These are phyloP conservation scores for Rhamnella rubrinervis DNA, from an alignment of 331 rosid species.

Conservation along the genomic window DNA sequence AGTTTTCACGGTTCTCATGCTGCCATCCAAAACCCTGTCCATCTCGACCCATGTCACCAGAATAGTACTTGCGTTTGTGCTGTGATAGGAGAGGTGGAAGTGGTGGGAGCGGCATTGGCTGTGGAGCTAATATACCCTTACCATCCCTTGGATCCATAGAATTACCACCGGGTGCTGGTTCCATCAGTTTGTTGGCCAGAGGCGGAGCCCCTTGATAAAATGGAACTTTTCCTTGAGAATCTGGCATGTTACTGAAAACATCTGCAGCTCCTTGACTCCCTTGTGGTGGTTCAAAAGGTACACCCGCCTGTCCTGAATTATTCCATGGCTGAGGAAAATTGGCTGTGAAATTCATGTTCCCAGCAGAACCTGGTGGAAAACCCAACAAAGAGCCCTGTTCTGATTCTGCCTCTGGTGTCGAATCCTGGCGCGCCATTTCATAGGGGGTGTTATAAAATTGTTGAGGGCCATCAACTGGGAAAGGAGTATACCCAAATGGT, in stretches of 20 bases:
- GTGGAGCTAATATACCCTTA: conserved; percentile 68
- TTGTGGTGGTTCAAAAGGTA: conserved; percentile 44
- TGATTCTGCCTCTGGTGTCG: conserved; percentile 54
- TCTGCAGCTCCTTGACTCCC: conserved; percentile 41
- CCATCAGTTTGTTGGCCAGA: conserved; percentile 37
- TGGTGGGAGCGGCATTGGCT: conserved; percentile 55
- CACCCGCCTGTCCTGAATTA: conserved; percentile 55
- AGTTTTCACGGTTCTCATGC: conserved; percentile 59
- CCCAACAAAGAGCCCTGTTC: conserved; percentile 75
- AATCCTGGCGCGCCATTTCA: conserved; percentile 70
- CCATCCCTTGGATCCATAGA: conserved; percentile 70
- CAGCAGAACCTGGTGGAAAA: conserved; percentile 55
- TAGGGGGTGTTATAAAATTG: conserved; percentile 66
- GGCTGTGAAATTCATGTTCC: conserved; percentile 52
- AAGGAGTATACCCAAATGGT: conserved; percentile 67
- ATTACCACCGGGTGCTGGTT: conserved; percentile 52
- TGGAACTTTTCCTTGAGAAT: conserved; percentile 41
- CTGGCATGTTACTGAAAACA: conserved; percentile 33
- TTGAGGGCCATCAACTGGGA: conserved; percentile 69
- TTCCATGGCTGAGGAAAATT: conserved; percentile 72
- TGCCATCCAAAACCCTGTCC: conserved; percentile 76
- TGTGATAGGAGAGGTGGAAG: conserved; percentile 59
- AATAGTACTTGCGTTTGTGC: conserved; percentile 54
- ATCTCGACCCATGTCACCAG: conserved; percentile 58
- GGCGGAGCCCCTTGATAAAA: conserved; percentile 45